Percentiles rank a stretch among this genome's conserved stretches.
phyloP scores from a whole-genome alignment of 768 basidiomycete species.

The Boletus rufocinnamomeus region DNA sequence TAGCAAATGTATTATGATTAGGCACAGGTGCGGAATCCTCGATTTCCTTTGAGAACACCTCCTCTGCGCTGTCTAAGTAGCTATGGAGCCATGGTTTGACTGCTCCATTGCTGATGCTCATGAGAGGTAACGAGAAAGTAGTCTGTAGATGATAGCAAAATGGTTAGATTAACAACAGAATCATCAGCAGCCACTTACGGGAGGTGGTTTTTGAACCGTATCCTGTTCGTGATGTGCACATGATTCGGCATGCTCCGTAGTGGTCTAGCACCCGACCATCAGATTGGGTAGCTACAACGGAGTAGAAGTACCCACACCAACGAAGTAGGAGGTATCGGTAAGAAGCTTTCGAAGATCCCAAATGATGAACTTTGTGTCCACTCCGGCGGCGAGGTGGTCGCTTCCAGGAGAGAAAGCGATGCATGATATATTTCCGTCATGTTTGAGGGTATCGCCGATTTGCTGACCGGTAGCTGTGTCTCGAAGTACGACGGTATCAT shows the following conservation, averaged over 20 bases:
- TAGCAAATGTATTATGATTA: conserved; percentile 13
- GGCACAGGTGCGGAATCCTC: neutral
- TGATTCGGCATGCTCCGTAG: neutral
- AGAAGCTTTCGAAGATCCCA: conserved; percentile 16
- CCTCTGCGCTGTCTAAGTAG: conserved; percentile 9
- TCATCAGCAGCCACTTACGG: neutral
- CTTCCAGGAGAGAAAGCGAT: conserved; percentile 13
- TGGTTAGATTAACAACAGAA: neutral
- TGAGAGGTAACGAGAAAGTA: conserved; percentile 14
- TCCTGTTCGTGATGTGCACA: conserved; percentile 10
- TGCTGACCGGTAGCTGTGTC: conserved; percentile 13
- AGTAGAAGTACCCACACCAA: neutral
- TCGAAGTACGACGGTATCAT: conserved; percentile 10
- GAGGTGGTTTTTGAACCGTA: neutral
- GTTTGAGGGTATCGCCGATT: conserved; percentile 11
- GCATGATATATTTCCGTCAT: conserved; percentile 12
- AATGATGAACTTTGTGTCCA: conserved; percentile 13
- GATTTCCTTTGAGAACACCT: conserved; percentile 15
- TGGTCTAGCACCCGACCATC: neutral
- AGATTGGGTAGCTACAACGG: neutral
- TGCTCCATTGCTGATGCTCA: conserved; percentile 20
- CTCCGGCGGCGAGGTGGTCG: conserved; percentile 8
- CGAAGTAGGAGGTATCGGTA: neutral
- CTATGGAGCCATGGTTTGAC: conserved; percentile 24
- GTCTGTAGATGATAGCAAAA: neutral